Evolutionary conservation across 108 stramenopile species (phyloP).

Genomic region (Discostella stelligeroides): DNA sequence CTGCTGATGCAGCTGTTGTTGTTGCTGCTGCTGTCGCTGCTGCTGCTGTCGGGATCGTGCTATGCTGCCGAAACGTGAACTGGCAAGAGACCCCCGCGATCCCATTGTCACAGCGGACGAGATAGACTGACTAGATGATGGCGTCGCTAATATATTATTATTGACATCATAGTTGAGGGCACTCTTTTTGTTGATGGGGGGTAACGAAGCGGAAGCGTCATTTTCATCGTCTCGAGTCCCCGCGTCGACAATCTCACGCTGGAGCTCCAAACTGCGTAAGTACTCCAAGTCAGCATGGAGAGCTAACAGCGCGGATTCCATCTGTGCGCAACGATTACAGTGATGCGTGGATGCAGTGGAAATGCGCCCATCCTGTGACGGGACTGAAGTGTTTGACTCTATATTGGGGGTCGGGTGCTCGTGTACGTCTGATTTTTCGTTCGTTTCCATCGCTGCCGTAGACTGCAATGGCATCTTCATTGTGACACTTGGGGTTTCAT

Average conservation of each 20-base stretch:
- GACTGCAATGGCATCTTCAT: no score
- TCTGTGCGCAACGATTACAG: constrained; percentile 40
- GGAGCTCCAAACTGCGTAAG: constrained; percentile 49
- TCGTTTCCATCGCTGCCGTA: not conserved
- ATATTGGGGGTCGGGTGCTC: not conserved
- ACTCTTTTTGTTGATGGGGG: constrained; percentile 5
- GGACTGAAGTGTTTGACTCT: not conserved
- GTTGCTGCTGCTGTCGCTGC: not conserved
- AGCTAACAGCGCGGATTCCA: constrained; percentile 41
- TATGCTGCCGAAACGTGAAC: no score
- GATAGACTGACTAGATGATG: constrained; percentile 14
- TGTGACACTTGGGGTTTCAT: not conserved
- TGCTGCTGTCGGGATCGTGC: not conserved
- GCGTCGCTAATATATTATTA: not conserved
- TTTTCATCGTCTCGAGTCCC: constrained; percentile 6
- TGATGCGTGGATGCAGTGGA: not conserved
- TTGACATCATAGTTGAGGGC: not conserved
- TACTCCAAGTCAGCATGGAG: constrained; percentile 61
- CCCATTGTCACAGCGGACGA: constrained; percentile 14
- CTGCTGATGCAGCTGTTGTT: not conserved
- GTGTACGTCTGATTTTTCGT: not conserved
- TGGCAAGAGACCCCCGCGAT: constrained; percentile 4
- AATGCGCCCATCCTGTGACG: not conserved
- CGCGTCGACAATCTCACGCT: constrained; percentile 40
- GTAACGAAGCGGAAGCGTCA: constrained; percentile 2